These are phyloP conservation scores for Capniomyces stellatus DNA, from an alignment of 371 early-diverging fungal species.

Conservation along the genomic window DNA sequence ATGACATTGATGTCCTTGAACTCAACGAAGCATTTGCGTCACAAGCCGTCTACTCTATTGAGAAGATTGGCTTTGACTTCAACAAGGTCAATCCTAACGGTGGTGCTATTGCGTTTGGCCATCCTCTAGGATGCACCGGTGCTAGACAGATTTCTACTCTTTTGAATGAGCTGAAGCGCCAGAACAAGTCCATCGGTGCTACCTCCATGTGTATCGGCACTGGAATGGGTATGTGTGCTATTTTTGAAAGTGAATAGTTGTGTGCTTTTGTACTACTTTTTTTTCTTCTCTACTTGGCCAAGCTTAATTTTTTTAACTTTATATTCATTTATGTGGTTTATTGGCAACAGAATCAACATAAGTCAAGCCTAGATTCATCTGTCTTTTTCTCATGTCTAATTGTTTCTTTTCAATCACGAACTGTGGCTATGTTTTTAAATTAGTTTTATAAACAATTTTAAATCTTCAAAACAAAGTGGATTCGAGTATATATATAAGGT, in stretches of 20 bases:
- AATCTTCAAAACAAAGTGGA: too few relatives aligned
- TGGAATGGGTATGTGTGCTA: slow-evolving; percentile 92
- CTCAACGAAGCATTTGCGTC: slow-evolving; percentile 98
- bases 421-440: too few relatives aligned
- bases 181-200: slow-evolving; percentile 68
- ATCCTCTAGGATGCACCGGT: slow-evolving; percentile 82
- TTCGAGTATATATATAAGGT: too few relatives aligned
- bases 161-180: slow-evolving; percentile 78
- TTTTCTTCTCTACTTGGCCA: too few relatives aligned
- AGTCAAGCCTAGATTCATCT: too few relatives aligned
- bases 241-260: slow-evolving; percentile 63
- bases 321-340: too few relatives aligned
- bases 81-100: slow-evolving; percentile 96
- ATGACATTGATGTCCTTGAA: slow-evolving; percentile 69
- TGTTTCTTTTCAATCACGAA: too few relatives aligned
- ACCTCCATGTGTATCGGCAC: slow-evolving; percentile 92
- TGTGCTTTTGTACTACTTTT: too few relatives aligned
- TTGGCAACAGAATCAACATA: too few relatives aligned
- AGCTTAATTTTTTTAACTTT: too few relatives aligned
- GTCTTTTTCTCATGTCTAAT: too few relatives aligned
- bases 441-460: too few relatives aligned
- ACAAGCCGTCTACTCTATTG: slow-evolving; percentile 82
- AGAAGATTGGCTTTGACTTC: slow-evolving; percentile 61
- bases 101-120: slow-evolving; percentile 95
- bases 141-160: slow-evolving; percentile 93